Evolutionary conservation across 1,284 basidiomycete genomes (phyloP).

Genomic region (Naganishia sp.): DNA sequence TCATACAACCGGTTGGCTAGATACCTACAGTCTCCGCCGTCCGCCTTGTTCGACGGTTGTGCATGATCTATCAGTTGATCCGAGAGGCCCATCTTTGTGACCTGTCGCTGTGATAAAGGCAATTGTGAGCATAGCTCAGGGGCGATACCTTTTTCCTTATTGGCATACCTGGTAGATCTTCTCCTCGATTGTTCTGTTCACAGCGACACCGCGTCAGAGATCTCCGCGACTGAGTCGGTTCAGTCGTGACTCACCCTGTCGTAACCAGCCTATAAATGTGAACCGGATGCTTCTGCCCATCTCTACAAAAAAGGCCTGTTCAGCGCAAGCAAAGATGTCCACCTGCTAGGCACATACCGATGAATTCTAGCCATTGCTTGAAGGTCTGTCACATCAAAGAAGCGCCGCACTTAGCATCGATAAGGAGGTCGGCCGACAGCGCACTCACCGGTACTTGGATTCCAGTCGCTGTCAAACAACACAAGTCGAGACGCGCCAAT

Average conservation of each 20-base stretch:
- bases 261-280: slow-evolving; percentile 91
- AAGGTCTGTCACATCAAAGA: slow-evolving; percentile 60
- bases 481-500: slow-evolving; percentile 81
- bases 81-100: slow-evolving; percentile 87
- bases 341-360: slow-evolving; percentile 59
- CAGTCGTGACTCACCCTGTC: slow-evolving; percentile 34
- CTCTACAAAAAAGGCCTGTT: slow-evolving; percentile 58
- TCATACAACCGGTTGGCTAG: slow-evolving; percentile 27
- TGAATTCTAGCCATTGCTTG: slow-evolving; percentile 98
- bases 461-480: slow-evolving; percentile 81
- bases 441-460: slow-evolving; percentile 30
- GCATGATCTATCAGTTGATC: slow-evolving; percentile 58
- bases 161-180: slow-evolving; percentile 52
- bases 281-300: slow-evolving; percentile 89
- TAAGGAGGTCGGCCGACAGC: no score
- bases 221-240: neutral
- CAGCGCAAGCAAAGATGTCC: neutral
- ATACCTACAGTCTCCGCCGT: slow-evolving; percentile 59
- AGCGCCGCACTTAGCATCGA: neutral
- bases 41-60: slow-evolving; percentile 56
- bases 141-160: neutral
- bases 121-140: neutral
- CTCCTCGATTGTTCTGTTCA: slow-evolving; percentile 55
- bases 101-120: slow-evolving; percentile 66
- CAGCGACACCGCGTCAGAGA: neutral